These are phyloP conservation scores for Penicillium rolfsii DNA, from an alignment of 2,329 filamentous ascomycete species.

Conservation along the genomic window DNA sequence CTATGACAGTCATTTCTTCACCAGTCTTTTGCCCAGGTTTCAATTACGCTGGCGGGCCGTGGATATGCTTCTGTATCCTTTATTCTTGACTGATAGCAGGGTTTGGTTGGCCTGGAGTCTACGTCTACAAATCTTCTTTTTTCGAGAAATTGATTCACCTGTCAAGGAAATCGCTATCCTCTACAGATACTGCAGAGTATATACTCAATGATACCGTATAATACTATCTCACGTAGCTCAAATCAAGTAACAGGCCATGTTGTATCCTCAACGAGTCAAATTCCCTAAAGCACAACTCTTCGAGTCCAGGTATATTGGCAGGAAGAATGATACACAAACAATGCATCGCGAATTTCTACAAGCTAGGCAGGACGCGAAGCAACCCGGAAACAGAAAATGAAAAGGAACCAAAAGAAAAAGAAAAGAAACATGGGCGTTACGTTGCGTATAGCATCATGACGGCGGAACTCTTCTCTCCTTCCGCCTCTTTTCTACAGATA, in stretches of 20 bases:
- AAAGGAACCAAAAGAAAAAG: slow-evolving; percentile 10
- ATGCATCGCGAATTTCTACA: slow-evolving; percentile 9
- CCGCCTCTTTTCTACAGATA: slow-evolving; percentile 31
- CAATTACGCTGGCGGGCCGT: not conserved
- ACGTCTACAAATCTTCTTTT: not conserved
- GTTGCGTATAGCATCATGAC: slow-evolving; percentile 34
- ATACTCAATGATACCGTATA: not conserved
- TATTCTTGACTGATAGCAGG: too few relatives aligned
- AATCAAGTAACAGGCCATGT: not conserved
- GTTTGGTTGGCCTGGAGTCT: not conserved
- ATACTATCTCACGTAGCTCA: too few relatives aligned
- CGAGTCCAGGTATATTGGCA: slow-evolving; percentile 18
- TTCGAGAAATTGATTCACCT: not conserved
- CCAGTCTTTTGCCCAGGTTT: not conserved
- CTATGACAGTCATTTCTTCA: not conserved
- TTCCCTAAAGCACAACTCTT: slow-evolving; percentile 2
- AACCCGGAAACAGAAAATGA: slow-evolving; percentile 11
- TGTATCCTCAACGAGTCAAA: slow-evolving; percentile 1
- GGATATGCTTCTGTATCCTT: too few relatives aligned
- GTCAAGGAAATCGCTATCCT: not conserved
- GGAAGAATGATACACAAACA: slow-evolving; percentile 9
- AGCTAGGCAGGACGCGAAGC: not conserved
- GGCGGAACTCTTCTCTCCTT: slow-evolving; percentile 18
- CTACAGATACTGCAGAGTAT: too few relatives aligned
- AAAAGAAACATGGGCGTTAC: slow-evolving; percentile 29